Conservation (phyloP, 148 eudicot genomes). For the Chenopodium berlandieri region DNA sequence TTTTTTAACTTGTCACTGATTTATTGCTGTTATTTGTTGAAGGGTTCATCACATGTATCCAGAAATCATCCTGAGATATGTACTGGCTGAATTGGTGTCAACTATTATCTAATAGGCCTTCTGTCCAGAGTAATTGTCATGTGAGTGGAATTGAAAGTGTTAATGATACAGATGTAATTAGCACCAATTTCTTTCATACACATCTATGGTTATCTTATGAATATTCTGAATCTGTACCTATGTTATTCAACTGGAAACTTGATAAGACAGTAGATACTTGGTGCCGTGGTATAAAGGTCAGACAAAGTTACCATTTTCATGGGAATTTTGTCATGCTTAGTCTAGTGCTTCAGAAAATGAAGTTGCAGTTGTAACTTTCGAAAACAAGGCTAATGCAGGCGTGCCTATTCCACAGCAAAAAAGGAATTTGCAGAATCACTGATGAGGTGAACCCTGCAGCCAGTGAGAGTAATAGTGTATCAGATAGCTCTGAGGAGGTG, state of each 20-base stretch:
- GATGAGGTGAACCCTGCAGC: slow-evolving; percentile 57
- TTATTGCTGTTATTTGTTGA: not conserved
- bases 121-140: too few species aligned
- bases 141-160: too few species aligned
- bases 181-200: not conserved
- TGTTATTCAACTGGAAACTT: slow-evolving; percentile 62
- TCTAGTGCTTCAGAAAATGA: slow-evolving; percentile 46
- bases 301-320: slow-evolving; percentile 89
- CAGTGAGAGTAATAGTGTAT: too few species aligned
- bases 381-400: slow-evolving; percentile 58
- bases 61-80: not conserved
- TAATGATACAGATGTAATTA: not conserved
- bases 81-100: not conserved
- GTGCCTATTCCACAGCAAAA: slow-evolving; percentile 83
- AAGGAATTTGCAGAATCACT: slow-evolving; percentile 75
- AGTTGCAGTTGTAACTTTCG: slow-evolving; percentile 39
- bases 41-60: not conserved
- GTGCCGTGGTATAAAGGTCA: slow-evolving; percentile 85
- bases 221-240: too few species aligned
- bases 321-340: slow-evolving; percentile 77
- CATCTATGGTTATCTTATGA: too few species aligned
- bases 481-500: too few species aligned
- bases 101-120: too few species aligned
- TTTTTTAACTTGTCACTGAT: not conserved
- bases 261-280: slow-evolving; percentile 94